Conservation (phyloP, 768 basidiomycete genomes). For the Leccinellum albellum region DNA sequence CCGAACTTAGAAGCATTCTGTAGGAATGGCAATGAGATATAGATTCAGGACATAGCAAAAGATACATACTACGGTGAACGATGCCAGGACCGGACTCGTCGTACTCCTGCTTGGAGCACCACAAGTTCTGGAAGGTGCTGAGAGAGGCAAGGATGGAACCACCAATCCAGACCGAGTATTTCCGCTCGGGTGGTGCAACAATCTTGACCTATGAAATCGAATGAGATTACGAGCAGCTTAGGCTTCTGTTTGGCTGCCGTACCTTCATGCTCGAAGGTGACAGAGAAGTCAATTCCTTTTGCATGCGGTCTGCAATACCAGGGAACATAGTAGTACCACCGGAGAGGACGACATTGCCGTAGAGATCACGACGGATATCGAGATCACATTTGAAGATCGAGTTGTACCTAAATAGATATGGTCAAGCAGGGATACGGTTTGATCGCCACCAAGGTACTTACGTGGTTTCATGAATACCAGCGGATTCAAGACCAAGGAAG, state of each 20-base stretch:
- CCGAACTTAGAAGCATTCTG: constrained; percentile 27
- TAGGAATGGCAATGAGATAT: neutral
- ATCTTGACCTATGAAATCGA: constrained; percentile 65
- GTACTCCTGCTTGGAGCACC: constrained; percentile 92
- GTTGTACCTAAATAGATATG: constrained; percentile 40
- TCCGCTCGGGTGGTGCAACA: constrained; percentile 88
- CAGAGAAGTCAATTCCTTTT: constrained; percentile 85
- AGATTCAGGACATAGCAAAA: neutral
- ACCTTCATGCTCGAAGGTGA: constrained; percentile 84
- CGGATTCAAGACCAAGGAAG: constrained; percentile 67
- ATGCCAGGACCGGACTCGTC: constrained; percentile 81
- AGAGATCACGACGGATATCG: constrained; percentile 44
- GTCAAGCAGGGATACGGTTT: neutral
- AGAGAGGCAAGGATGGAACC: constrained; percentile 84
- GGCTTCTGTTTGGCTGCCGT: constrained; percentile 10
- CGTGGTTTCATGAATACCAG: constrained; percentile 78
- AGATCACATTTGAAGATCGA: constrained; percentile 68
- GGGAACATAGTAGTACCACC: constrained; percentile 96
- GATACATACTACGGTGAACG: constrained; percentile 67
- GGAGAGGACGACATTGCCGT: constrained; percentile 44
- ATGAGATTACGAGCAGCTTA: neutral
- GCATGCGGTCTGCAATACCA: constrained; percentile 94
- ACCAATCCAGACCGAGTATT: constrained; percentile 96
- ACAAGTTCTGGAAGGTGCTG: constrained; percentile 94
- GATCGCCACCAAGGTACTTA: constrained; percentile 18